Evolutionary conservation across 2,329 filamentous ascomycete species (phyloP), one percentile per base, ranked within the genome.

Genomic region (Rhinocladiella similis): DNA sequence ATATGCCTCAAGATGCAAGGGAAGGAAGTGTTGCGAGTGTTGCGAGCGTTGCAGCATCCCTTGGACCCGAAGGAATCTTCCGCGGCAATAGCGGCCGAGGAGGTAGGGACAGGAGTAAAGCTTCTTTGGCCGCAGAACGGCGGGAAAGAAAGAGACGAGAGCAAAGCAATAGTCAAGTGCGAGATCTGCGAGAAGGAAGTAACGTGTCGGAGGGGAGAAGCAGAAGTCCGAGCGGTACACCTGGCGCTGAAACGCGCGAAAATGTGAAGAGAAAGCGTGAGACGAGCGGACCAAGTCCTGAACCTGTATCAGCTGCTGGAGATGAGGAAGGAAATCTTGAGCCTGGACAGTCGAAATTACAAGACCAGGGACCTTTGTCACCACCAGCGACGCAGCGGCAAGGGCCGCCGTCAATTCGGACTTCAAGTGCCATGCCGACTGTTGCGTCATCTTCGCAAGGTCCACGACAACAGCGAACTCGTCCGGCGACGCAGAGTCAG

Each of bases 11-110:
- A 22, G 48, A 45, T 41, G 53, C 29, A 12, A 33, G 55, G 27
- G 57, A 61, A 51, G 53, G 47, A 9, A 58, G 55, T 38, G 52
- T 61, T 12, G 56, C 53, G n/a, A 53, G 45, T 27, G 25, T 27
- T 27, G 25, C 25, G 25, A 53, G 50, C 13, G 50, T 57, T 33
- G 49, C 49, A 7, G 49, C 41, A 6, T 14, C 45, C 19, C 18
- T 39, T 14, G 48, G 33, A 9, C 19, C 48, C 1, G 25, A 33
- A 19, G 47, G 18, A 18, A 51, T 63, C 36, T 63, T 63, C 27
- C 56, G 60, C 46, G 57, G 57, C 19, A 58, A 62, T 33, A 41
- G 22, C 2, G 35, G 38, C 5, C 46, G 50, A 33, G 49, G n/a
- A 7, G 35, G 36, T 4, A 33, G 49, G 20, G 12, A 29, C 13